Evolutionary conservation across 306 rosid species (phyloP).

Genomic region (Citrullus mucosospermus): DNA sequence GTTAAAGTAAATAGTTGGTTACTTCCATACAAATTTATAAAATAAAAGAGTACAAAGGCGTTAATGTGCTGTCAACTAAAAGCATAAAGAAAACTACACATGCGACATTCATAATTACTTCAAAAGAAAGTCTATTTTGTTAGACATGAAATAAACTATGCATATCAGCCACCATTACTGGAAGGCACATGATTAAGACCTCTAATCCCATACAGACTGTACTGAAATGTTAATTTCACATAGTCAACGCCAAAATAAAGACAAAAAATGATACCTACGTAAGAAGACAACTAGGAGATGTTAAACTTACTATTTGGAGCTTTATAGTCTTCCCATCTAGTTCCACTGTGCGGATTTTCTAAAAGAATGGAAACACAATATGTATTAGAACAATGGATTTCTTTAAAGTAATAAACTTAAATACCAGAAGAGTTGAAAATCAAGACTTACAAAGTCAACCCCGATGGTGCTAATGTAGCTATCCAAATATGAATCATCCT

Average conservation of each 20-base stretch:
- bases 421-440: background rate
- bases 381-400: constrained; percentile 8
- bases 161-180: background rate
- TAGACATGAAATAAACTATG: background rate
- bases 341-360: constrained; percentile 96
- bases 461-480: constrained; percentile 99
- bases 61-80: background rate
- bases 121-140: background rate
- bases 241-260: background rate
- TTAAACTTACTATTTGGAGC: constrained; percentile 77
- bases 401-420: background rate
- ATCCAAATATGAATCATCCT: constrained; percentile 98
- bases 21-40: background rate
- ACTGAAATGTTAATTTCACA: background rate
- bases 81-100: background rate
- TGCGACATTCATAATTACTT: background rate
- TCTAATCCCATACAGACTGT: background rate
- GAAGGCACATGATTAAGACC: background rate
- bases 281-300: background rate
- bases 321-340: constrained; percentile 82
- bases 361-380: constrained; percentile 7
- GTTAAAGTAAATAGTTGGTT: background rate
- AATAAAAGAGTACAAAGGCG: background rate
- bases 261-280: background rate
- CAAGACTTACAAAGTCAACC: constrained; percentile 87